Base-by-base conservation (phyloP, 768 basidiomycete genomes). In the Hemileccinum impolitum region DNA sequence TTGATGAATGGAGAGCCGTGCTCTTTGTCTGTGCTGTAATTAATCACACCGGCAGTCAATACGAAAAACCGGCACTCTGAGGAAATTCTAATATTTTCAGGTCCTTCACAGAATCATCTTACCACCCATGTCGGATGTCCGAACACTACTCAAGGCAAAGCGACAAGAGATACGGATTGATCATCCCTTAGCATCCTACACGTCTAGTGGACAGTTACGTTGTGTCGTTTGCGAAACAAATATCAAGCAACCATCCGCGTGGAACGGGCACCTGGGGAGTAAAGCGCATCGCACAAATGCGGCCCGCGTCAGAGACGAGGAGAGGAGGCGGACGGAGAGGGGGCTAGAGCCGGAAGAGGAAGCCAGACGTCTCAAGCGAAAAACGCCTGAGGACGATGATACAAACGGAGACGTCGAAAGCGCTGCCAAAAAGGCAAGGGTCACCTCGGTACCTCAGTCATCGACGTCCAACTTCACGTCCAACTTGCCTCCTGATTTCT, bases 181-280 rank as follows among this genome's bases (percentile, higher is more conserved):
- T 25, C 90, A 93, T 59, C 86, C 87, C 2, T 73, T 83, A 37
- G 90, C 90, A 6, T 67, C 82, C 4, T 92, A 93, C 62, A 80
- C 69, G 21, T 57, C 78, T 4, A 69, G 70, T 23, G 87, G 88
- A 39, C 84, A 87, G 60, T 73, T 93, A 25, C 79, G 81, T 49
- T 93, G 90, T 57, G 59, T 72, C 4, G 77, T 81, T 21, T 93
- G 90, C 60, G 74, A 74, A 2, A 76, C 72, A 11, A 49, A 68
- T 17, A 75, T 93, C 48, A 92, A 90, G 59, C 81, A 90, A 59
- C 77, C 87, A 3, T 80, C 85, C 21, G 85, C 86, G n/a, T 93
- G 90, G 90, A 82, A 90, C 51, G 88, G 90, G 18, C 90, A 93
- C 67, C 64, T 93, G 17, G 89, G 85, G 12, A 89, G 85, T 70